Conservation (phyloP, 257 asterid genomes). For the Penstemon davidsonii region DNA sequence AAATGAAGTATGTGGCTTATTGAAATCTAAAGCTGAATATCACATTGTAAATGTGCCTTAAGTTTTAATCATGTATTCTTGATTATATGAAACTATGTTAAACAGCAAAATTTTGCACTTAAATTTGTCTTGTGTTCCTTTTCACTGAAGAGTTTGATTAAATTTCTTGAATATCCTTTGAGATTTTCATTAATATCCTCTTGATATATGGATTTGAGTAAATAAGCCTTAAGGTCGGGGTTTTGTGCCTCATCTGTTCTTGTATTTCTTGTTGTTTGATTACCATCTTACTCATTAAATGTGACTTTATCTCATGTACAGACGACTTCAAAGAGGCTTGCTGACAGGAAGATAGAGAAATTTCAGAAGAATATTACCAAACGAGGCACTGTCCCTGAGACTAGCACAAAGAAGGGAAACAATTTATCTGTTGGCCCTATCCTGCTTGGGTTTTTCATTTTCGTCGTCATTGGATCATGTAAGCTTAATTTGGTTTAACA, state of each 20-base stretch:
- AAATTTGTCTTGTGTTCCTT: no score
- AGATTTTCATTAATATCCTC: no score
- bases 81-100: no score
- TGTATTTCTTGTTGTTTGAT: not conserved
- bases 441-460: conserved; percentile 82
- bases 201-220: no score
- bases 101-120: no score
- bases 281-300: not conserved
- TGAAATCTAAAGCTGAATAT: no score
- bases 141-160: not conserved
- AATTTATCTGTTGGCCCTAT: conserved; percentile 81
- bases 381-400: conserved; percentile 77
- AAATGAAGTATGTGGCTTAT: no score
- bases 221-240: no score
- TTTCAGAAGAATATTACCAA: conserved; percentile 86
- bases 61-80: no score
- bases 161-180: not conserved
- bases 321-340: conserved; percentile 90
- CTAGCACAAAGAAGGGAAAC: conserved; percentile 70
- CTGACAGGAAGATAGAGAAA: conserved; percentile 77
- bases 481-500: conserved; percentile 29
- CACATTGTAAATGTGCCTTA: no score
- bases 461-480: conserved; percentile 93
- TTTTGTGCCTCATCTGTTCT: not conserved
- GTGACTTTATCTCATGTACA: conserved; percentile 21